Percentiles rank a stretch among this genome's conserved stretches.
These are phyloP conservation scores for Rhizodiscina lignyota DNA, from an alignment of 495 filamentous ascomycete genomes.

Conservation along the genomic window DNA sequence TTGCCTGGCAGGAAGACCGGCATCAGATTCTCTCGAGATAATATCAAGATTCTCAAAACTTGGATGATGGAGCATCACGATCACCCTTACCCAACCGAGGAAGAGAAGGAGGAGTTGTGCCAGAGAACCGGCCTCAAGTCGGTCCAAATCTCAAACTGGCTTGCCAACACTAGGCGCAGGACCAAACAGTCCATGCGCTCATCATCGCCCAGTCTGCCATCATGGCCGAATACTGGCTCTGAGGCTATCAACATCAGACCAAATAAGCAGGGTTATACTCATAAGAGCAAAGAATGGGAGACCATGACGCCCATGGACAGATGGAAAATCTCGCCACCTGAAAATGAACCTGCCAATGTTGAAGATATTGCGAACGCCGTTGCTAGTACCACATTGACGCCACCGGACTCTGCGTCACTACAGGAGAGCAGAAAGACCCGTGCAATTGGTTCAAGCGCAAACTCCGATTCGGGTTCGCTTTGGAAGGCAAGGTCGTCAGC, in stretches of 20 bases:
- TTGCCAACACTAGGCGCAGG: slow-evolving; percentile 67
- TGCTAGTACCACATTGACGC: not conserved
- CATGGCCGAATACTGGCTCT: not conserved
- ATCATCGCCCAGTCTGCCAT: slow-evolving; percentile 16
- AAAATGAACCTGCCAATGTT: slow-evolving; percentile 70
- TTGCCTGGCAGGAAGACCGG: slow-evolving; percentile 24
- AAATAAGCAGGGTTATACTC: not conserved
- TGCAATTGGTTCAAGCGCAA: slow-evolving; percentile 48
- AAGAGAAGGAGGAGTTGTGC: slow-evolving; percentile 61
- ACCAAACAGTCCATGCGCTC: slow-evolving; percentile 40
- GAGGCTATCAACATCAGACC: slow-evolving; percentile 32
- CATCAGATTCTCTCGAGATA: slow-evolving; percentile 53
- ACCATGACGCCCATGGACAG: slow-evolving; percentile 69
- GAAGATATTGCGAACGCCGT: slow-evolving; percentile 66
- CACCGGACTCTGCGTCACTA: slow-evolving; percentile 3
- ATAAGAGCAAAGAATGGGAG: slow-evolving; percentile 20
- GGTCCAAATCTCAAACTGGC: slow-evolving; percentile 70
- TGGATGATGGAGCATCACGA: slow-evolving; percentile 61
- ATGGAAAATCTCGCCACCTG: slow-evolving; percentile 74
- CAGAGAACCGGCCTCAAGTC: slow-evolving; percentile 54
- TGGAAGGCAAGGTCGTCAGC: slow-evolving; percentile 54
- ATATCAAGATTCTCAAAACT: slow-evolving; percentile 55
- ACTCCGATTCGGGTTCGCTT: slow-evolving; percentile 30
- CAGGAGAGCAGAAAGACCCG: slow-evolving; percentile 22
- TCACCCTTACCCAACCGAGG: slow-evolving; percentile 68